Percentiles rank a stretch among this genome's conserved stretches.
phyloP scores from a whole-genome alignment of 2,329 filamentous ascomycete species.

The Claviceps sp. region DNA sequence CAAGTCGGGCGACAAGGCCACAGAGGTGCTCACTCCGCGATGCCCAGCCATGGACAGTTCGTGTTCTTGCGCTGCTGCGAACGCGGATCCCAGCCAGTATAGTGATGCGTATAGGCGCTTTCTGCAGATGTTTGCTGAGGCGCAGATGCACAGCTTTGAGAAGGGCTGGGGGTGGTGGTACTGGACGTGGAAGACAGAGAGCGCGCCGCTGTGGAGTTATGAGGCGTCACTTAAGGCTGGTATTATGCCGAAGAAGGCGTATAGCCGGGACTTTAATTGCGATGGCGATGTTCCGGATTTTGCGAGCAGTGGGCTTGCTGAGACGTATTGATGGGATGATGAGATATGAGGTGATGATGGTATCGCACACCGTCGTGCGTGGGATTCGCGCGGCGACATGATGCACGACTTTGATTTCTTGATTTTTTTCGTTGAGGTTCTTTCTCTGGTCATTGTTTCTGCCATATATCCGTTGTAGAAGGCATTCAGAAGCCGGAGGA shows the following conservation, averaged over 20 bases:
- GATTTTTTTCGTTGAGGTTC: too few species aligned
- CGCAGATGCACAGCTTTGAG: slow-evolving; percentile 92
- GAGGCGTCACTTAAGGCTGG: slow-evolving; percentile 64
- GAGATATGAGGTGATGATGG: too few species aligned
- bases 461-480: too few species aligned
- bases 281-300: slow-evolving; percentile 42
- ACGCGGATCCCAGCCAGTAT: slow-evolving; percentile 58
- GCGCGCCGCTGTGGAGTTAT: slow-evolving; percentile 82
- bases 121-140: slow-evolving; percentile 79
- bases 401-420: too few species aligned
- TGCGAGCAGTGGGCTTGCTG: slow-evolving; percentile 27
- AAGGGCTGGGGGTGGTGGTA: slow-evolving; percentile 97
- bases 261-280: slow-evolving; percentile 58
- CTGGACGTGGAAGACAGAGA: slow-evolving; percentile 95
- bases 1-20: slow-evolving; percentile 48
- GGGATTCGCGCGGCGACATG: too few species aligned
- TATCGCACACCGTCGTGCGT: too few species aligned
- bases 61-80: slow-evolving; percentile 66
- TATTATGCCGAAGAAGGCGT: slow-evolving; percentile 66
- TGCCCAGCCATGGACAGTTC: slow-evolving; percentile 55
- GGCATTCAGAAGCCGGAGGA: too few species aligned
- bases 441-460: too few species aligned
- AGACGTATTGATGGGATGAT: slow-evolving; percentile 27
- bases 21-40: slow-evolving; percentile 51
- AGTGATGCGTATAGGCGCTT: slow-evolving; percentile 68